Conservation (phyloP, 1,284 basidiomycete species). For the Moesziomyces sp. region DNA sequence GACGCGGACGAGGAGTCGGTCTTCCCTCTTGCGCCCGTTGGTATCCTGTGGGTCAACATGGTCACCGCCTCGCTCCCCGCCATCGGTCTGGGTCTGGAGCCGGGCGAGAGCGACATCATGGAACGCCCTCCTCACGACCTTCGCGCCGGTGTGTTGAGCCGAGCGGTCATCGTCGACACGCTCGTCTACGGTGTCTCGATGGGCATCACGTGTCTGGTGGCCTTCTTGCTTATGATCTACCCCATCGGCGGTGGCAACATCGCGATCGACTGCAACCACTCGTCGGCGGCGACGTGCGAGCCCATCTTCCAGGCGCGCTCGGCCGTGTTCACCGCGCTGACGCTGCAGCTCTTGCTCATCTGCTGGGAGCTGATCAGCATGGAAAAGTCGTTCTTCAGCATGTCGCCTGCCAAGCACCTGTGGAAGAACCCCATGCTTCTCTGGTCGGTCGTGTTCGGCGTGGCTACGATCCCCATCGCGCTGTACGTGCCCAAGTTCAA, state of each 20-base stretch:
- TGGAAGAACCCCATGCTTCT: conserved; percentile 59
- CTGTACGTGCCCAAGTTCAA: conserved; percentile 63
- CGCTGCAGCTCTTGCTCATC: conserved; percentile 56
- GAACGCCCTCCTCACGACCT: conserved; percentile 55
- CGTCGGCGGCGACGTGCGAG: conserved; percentile 46
- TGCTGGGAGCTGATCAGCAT: conserved; percentile 62
- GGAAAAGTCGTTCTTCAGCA: conserved; percentile 56
- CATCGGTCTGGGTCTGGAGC: conserved; percentile 60
- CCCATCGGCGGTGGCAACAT: conserved; percentile 52
- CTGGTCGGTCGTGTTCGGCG: conserved; percentile 56
- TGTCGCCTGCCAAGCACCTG: conserved; percentile 52
- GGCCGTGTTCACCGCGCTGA: conserved; percentile 58
- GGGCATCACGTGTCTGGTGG: conserved; percentile 58
- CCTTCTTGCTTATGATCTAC: conserved; percentile 62
- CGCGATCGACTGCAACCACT: conserved; percentile 56
- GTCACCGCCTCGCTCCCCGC: conserved; percentile 60
- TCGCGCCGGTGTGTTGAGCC: conserved; percentile 55
- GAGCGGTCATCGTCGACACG: conserved; percentile 57
- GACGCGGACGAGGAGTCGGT: conserved; percentile 55
- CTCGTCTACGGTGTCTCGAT: conserved; percentile 58
- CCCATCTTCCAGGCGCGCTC: conserved; percentile 60
- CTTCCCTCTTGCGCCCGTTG: conserved; percentile 59
- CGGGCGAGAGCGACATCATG: conserved; percentile 57
- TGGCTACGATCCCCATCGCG: conserved; percentile 55
- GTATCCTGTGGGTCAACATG: conserved; percentile 62